Percentiles rank a stretch among this genome's conserved stretches.
Conservation (phyloP, 164 flowering plant species). For the Kingdonia uniflora region DNA sequence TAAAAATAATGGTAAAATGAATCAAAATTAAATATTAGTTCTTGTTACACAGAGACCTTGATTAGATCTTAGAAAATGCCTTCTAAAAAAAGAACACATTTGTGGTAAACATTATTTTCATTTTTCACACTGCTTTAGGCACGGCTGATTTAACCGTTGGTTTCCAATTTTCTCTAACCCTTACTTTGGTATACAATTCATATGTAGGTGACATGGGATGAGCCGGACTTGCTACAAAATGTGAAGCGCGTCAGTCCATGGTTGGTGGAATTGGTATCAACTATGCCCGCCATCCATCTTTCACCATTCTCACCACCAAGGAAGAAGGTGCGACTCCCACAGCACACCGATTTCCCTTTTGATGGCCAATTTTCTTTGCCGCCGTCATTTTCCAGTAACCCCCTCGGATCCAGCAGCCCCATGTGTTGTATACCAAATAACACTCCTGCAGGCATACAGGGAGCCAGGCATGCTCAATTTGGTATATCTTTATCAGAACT, state of each 20-base stretch:
- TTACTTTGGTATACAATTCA: too few relatives aligned
- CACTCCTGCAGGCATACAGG: constrained; percentile 99
- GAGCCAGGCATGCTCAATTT: constrained; percentile 99
- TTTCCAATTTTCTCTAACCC: too few relatives aligned
- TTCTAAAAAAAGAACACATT: too few relatives aligned
- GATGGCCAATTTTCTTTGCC: constrained; percentile 49
- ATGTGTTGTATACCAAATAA: constrained; percentile 52
- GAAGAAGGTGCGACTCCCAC: constrained; percentile 65
- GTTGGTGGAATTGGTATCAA: constrained; percentile 88
- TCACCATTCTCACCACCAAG: constrained; percentile 77
- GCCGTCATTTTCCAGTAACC: constrained; percentile 49
- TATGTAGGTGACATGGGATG: constrained; percentile 91
- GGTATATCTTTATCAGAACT: constrained; percentile 62
- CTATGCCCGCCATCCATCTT: constrained; percentile 60
- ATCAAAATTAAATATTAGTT: too few relatives aligned
- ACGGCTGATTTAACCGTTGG: too few relatives aligned
- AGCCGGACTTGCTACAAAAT: constrained; percentile 84
- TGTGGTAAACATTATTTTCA: too few relatives aligned
- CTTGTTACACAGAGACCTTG: too few relatives aligned
- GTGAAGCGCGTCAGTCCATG: constrained; percentile 93
- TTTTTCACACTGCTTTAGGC: too few relatives aligned
- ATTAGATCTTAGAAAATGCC: too few relatives aligned
- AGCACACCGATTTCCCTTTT: constrained; percentile 43
- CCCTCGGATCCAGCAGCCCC: constrained; percentile 57
- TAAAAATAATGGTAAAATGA: too few relatives aligned